Conservation (phyloP, 805 yeast genomes). For the Zygoascus ofunaensis region DNA sequence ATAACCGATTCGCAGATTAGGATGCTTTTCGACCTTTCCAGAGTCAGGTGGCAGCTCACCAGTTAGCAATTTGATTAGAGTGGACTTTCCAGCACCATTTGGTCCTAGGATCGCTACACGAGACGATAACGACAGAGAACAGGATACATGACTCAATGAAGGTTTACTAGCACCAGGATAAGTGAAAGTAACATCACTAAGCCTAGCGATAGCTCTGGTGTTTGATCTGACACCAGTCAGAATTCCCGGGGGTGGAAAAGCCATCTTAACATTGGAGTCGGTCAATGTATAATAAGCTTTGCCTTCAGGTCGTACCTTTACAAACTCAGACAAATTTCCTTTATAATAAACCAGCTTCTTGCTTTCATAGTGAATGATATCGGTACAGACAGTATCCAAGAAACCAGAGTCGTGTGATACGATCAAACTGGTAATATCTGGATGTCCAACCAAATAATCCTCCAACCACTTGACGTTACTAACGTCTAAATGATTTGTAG, state of each 20-base stretch:
- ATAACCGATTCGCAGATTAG: conserved; percentile 94
- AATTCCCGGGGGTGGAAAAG: conserved; percentile 97
- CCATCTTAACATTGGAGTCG: conserved; percentile 90
- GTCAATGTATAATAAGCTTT: conserved; percentile 90
- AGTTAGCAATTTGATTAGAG: conserved; percentile 84
- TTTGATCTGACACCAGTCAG: conserved; percentile 93
- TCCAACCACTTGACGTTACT: conserved; percentile 88
- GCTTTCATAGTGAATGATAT: conserved; percentile 91
- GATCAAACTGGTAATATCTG: conserved; percentile 84
- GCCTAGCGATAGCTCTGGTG: conserved; percentile 86
- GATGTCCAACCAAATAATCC: conserved; percentile 73
- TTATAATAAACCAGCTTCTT: conserved; percentile 90
- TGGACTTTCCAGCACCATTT: conserved; percentile 98
- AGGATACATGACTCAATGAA: conserved; percentile 67
- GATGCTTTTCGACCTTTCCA: conserved; percentile 95
- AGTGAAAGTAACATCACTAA: conserved; percentile 74
- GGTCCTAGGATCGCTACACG: conserved; percentile 96
- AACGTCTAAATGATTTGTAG: conserved; percentile 96
- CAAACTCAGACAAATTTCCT: conserved; percentile 91
- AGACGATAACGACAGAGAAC: conserved; percentile 90
- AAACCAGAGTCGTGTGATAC: conserved; percentile 98
- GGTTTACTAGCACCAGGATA: conserved; percentile 89
- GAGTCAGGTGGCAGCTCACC: conserved; percentile 80
- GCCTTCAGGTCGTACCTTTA: conserved; percentile 88
- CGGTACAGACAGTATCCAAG: conserved; percentile 92